Conservation (phyloP, 768 basidiomycete genomes). For the Porpolomopsis calyptriformis region DNA sequence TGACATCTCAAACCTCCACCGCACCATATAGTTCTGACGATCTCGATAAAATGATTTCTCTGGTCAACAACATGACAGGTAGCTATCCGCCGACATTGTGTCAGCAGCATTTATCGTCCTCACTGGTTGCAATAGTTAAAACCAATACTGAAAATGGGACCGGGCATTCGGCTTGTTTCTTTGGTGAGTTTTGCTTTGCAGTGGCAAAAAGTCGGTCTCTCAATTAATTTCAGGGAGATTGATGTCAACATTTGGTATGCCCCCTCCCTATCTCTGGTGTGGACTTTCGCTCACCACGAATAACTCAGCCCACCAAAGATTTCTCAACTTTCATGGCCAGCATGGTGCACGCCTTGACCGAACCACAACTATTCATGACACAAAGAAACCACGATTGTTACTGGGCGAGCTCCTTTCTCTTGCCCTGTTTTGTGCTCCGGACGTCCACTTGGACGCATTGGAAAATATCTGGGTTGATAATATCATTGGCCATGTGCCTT, state of each 20-base stretch:
- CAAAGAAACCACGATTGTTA: constrained; percentile 12
- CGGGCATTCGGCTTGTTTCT: constrained; percentile 6
- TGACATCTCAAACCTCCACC: constrained; percentile 1
- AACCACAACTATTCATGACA: constrained; percentile 17
- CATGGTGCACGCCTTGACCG: constrained; percentile 30
- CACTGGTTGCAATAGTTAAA: neutral
- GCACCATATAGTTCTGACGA: neutral
- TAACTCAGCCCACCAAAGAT: constrained; percentile 22
- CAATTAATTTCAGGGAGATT: constrained; percentile 7
- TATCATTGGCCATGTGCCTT: constrained; percentile 26
- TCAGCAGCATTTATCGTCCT: neutral
- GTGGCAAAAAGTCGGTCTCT: neutral
- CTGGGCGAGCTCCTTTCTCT: constrained; percentile 28
- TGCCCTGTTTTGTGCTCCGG: constrained; percentile 36
- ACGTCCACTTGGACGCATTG: constrained; percentile 29
- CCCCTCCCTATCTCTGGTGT: too few species aligned
- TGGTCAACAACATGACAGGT: neutral
- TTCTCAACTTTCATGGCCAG: constrained; percentile 35
- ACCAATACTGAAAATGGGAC: neutral
- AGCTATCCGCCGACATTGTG: neutral
- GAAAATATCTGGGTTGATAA: constrained; percentile 40
- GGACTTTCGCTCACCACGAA: constrained; percentile 2
- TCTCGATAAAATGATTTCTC: constrained; percentile 3
- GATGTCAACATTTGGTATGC: constrained; percentile 8
- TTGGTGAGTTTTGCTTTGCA: constrained; percentile 9